Evolutionary conservation across 371 early-diverging fungal genomes (phyloP), one percentile per base, ranked within the genome.

Genomic region (Mucor plumbeus): DNA sequence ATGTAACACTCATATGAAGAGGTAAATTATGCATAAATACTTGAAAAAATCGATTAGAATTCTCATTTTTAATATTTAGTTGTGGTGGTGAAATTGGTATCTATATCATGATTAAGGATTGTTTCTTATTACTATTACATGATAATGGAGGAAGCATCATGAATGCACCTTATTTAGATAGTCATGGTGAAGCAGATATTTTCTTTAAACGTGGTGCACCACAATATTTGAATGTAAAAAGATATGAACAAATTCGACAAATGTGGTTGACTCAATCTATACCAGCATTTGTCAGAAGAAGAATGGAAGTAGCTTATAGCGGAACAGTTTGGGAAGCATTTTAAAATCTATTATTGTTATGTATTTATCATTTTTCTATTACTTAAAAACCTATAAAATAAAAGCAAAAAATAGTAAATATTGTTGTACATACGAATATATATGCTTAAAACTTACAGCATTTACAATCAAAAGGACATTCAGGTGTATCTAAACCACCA

Each of bases 61-160:
- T 13, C 9, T 48, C 11, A 40, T n/a, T 26, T 38, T 53, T 13
- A 19, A 3, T 17, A 38, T 60, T n/a, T 83, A 94, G 93, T 5
- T 98, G 98, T 74, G 91, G 94, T 19, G 95, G 95, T n/a, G 90
- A 91, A 9, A 84, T 94, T n/a, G 99, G 97, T 39, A 85, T 95
- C 5, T 98, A 87, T 70, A 73, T 99, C 47, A 67, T 94, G 58
- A 85, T 98, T 63, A 96, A 94, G 64, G 90, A 92, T 69, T 93
- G 94, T 68, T 88, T 90, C 40, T 73, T 94, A 14, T 70, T 96
- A 38, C 70, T 96, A 56, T 76, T 95, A 33, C 90, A 94, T 76
- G 87, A 89, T 59, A 87, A 90, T 54, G 95, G 93, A 69, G 95
- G 93, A 69, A 88, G 85, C 67, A 93, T 93, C 65, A 88, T 93